Base-by-base conservation (phyloP, 768 basidiomycete species). In the Phanerodontia chrysosporium region DNA sequence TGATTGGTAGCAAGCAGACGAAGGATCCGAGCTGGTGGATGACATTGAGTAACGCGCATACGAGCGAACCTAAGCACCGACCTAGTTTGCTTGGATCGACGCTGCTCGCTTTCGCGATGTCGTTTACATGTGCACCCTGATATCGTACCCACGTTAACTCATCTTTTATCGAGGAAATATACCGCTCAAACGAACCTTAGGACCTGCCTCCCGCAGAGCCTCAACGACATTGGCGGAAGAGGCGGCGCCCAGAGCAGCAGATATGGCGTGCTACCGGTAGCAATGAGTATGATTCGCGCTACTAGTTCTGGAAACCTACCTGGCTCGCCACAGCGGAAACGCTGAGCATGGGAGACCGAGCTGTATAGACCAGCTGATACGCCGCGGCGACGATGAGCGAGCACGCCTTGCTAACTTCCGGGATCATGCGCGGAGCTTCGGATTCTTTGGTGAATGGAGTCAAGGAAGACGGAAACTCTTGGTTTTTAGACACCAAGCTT, bases 341-440 rank as follows among this genome's bases (percentile, higher is more conserved):
- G 21, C 67, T 62, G 28, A 64, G 58, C 10, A 66, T 65, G 3
- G 74, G 72, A 25, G 74, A 64, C 0, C 69, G 57, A 0, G 74
- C 60, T 21, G 64, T 64, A 4, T 70, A 66, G 16, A 70, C 67
- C 2, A 76, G 69, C 58, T 76, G 75, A 12, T 64, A 54, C 3
- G 74, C 73, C 1, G 76, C 75, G 1, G 76, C 69, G 24, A 68
- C 67, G 22, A 61, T 51, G n/a, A 57, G 46, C 14, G n/a, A 28
- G 8, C 48, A 24, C 6, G 55, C 5, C 21, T 16, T 14, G 8
- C 30, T 22, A 1, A 61, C 49, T 4, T 61, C 60, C 2, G 60
- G 55, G 4, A 21, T 29, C 60, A 61, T 57, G 42, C 60, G 60
- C 2, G 42, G 25, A 13, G 45, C 55, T 46, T 61, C 60, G 12